Conservation (phyloP, 2,329 filamentous ascomycete genomes). For the Pleoardoris graminearum region DNA sequence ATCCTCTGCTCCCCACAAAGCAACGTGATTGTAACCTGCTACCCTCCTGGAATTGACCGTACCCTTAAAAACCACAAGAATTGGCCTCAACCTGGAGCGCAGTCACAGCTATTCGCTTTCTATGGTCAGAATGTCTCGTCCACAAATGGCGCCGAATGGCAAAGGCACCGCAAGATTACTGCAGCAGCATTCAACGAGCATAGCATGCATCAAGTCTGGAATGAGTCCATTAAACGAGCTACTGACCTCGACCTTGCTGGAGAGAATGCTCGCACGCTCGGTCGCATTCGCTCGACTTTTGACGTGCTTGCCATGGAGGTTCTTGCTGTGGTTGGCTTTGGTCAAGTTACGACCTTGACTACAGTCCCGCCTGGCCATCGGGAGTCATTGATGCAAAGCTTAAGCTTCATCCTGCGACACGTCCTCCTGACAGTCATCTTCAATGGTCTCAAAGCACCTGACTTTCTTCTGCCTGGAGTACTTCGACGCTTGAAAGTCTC, state of each 20-base stretch:
- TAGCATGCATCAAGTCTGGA: slow-evolving; percentile 18
- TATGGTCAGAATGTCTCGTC: slow-evolving; percentile 23
- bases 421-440: slow-evolving; percentile 19
- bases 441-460: slow-evolving; percentile 18
- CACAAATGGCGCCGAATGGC: slow-evolving; percentile 25
- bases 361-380: slow-evolving; percentile 14
- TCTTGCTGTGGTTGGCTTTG: slow-evolving; percentile 19
- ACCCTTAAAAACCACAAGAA: slow-evolving; percentile 16
- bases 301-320: slow-evolving; percentile 23
- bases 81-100: slow-evolving; percentile 16
- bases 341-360: slow-evolving; percentile 13
- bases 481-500: slow-evolving; percentile 17
- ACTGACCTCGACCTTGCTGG: slow-evolving; percentile 8
- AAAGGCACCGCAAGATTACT: slow-evolving; percentile 26
- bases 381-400: slow-evolving; percentile 20
- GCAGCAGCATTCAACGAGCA: slow-evolving; percentile 22
- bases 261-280: slow-evolving; percentile 7
- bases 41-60: slow-evolving; percentile 18
- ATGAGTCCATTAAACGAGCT: slow-evolving; percentile 11
- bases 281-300: slow-evolving; percentile 11
- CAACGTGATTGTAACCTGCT: slow-evolving; percentile 24
- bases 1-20: slow-evolving; percentile 27
- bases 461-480: slow-evolving; percentile 15
- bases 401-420: slow-evolving; percentile 22
- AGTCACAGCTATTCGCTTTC: slow-evolving; percentile 20